Conservation (phyloP, 306 rosid genomes). For the Biancaea sappan region DNA sequence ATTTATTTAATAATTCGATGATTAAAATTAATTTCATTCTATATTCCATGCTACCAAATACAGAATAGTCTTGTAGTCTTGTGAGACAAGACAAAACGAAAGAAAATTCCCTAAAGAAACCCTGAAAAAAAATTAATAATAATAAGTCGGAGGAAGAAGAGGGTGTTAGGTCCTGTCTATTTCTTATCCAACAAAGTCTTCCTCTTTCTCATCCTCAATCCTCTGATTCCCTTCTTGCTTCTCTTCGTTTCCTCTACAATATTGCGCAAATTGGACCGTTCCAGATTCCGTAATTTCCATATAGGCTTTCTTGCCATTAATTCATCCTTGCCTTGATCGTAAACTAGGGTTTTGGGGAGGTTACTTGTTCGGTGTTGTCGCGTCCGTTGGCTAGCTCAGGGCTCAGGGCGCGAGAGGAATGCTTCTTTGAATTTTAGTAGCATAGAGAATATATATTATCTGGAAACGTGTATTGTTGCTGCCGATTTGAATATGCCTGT, state of each 20-base stretch:
- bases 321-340: background rate
- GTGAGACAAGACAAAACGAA: too few relatives aligned
- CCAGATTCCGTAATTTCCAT: background rate
- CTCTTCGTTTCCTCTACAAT: conserved; percentile 6
- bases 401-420: too few relatives aligned
- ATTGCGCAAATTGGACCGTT: background rate
- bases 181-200: background rate
- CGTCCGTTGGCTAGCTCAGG: too few relatives aligned
- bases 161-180: background rate
- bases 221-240: background rate
- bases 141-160: too few relatives aligned
- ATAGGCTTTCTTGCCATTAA: background rate
- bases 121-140: too few relatives aligned
- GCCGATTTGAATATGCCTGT: background rate
- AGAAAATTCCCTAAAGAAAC: too few relatives aligned
- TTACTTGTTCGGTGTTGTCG: background rate
- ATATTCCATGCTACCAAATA: too few relatives aligned
- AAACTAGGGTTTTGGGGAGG: conserved; percentile 31
- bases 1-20: too few relatives aligned
- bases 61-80: too few relatives aligned
- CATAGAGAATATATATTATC: background rate
- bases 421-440: conserved; percentile 22
- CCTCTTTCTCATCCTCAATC: conserved; percentile 13
- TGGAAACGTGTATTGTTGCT: background rate
- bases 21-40: too few relatives aligned